Base-by-base conservation (phyloP, 148 eudicot genomes). In the Rhododendron simsii region DNA sequence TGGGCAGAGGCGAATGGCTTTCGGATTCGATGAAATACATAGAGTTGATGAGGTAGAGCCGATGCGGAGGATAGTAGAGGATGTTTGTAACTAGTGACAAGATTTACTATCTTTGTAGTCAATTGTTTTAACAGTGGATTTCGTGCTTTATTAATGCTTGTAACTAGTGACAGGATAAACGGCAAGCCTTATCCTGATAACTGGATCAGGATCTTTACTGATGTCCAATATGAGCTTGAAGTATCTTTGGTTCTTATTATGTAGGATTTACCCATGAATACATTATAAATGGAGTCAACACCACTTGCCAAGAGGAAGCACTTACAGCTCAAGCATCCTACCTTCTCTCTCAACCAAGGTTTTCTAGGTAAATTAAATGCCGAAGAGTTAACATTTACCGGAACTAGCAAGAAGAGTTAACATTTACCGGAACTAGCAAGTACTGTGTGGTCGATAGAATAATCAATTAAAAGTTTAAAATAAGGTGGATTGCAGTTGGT, bases 181-280 rank as follows among this genome's bases (percentile, higher is more conserved):
- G 99, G 96, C 88, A 96, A 96, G 94, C 95, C 99, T 86, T 96
- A 95, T 84, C 99, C 98, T 84, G 99, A 96, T 87, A 96, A 96
- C 90, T 96, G 98, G 99, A 96, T 96, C 82, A 90, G 98, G 99
- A 96, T 96, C 82, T 89, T 94, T 88, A 96, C 99, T 87, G 98
- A 96, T 91, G 88, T 94, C 84, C 90, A 94, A 81, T 96, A 95
- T 91, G 99, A 96, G 93, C 71, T 91, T 88, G 99, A 96, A 92
- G 99, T 98, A 86, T 94, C 96, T 76, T 85, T 96, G 71, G 75
- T 69, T n/a, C 28, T 65, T 26, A 15, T 28, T 28, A 28, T 26
- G 33, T 28, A 26, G 33, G 37, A 69, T 26, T 26, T 69, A 67
- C 44, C 18, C 45, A 10, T 53, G 83, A 39, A 8, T 30, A 10